Conservation (phyloP, 2,329 filamentous ascomycete genomes). For the Fusarium nelsonii region DNA sequence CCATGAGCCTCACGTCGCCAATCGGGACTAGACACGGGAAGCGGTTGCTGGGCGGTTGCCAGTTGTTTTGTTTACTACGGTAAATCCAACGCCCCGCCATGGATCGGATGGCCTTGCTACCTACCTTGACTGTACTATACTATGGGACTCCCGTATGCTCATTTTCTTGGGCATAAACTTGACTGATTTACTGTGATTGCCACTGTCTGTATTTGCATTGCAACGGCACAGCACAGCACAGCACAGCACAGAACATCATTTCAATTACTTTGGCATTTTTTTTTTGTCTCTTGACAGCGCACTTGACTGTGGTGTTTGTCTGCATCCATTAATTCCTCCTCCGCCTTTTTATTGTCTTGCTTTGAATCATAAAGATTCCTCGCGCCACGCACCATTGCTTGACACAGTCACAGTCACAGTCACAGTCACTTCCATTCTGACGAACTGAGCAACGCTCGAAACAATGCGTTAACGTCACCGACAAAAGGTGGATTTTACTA, state of each 20-base stretch:
- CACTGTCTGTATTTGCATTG: constrained; percentile 40
- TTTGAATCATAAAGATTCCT: constrained; percentile 37
- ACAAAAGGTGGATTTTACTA: constrained; percentile 38
- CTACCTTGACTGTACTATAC: constrained; percentile 21
- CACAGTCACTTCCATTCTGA: constrained; percentile 21
- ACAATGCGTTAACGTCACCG: constrained; percentile 51
- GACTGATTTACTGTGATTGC: constrained; percentile 38
- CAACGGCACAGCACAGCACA: constrained; percentile 12
- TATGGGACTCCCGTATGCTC: constrained; percentile 22
- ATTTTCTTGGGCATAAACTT: constrained; percentile 42
- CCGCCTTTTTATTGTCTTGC: constrained; percentile 34
- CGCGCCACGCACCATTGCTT: constrained; percentile 28
- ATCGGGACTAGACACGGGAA: constrained; percentile 33
- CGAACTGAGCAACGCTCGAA: constrained; percentile 45
- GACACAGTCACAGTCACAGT: constrained; percentile 30
- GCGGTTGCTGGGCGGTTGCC: constrained; percentile 53
- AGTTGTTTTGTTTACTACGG: constrained; percentile 53
- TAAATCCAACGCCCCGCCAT: constrained; percentile 44
- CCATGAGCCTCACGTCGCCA: constrained; percentile 28
- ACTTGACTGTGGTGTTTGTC: constrained; percentile 31
- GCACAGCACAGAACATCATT: background rate
- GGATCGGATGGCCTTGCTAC: background rate
- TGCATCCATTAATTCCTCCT: constrained; percentile 10
- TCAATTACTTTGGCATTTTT: constrained; percentile 18
- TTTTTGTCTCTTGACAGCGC: constrained; percentile 25